Evolutionary conservation across 805 yeast species (phyloP).

Genomic region (Cephaloascus albidus): DNA sequence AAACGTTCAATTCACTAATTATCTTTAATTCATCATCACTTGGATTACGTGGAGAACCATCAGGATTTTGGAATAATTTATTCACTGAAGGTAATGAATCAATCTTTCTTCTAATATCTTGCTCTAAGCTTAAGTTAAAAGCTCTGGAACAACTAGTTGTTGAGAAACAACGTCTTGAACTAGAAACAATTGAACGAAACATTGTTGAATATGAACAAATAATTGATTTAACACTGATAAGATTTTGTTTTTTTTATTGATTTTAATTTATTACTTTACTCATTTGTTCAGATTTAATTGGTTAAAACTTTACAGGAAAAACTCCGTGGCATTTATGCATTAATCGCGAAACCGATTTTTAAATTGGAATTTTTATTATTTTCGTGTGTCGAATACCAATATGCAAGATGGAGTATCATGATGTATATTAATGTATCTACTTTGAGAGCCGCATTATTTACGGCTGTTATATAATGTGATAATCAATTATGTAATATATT

Average conservation of each 20-base stretch:
- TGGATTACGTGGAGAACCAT: constrained; percentile 67
- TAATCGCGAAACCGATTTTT: too few species aligned
- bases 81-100: constrained; percentile 57
- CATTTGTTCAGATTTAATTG: background rate
- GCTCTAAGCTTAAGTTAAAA: constrained; percentile 39
- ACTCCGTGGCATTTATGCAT: too few species aligned
- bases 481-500: too few species aligned
- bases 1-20: constrained; percentile 59
- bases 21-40: constrained; percentile 62
- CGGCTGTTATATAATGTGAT: too few species aligned
- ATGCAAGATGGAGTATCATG: too few species aligned
- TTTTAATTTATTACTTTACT: background rate
- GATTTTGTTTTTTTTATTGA: too few species aligned
- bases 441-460: too few species aligned
- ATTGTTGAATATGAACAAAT: too few species aligned
- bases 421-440: too few species aligned
- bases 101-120: constrained; percentile 52
- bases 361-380: too few species aligned
- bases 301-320: too few species aligned
- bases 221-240: background rate
- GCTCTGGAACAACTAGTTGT: background rate
- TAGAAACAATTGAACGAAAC: background rate
- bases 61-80: constrained; percentile 62
- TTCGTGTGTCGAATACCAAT: too few species aligned
- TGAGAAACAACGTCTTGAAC: background rate